phyloP scores from a whole-genome alignment of 2,329 filamentous ascomycete species.

The Fusarium lateritium region DNA sequence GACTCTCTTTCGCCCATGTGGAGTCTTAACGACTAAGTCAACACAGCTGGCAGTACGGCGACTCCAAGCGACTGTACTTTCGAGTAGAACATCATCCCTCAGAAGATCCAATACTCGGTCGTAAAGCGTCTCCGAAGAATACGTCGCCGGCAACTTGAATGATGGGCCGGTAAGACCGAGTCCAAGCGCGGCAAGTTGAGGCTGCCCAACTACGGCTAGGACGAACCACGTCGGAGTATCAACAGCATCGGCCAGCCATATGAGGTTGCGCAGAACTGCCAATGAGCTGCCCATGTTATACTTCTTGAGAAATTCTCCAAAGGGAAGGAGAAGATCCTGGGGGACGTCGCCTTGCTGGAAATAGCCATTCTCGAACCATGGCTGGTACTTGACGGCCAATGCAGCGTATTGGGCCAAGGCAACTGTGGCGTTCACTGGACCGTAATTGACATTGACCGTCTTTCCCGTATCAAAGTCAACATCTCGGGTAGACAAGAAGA shows the following conservation, averaged over 20 bases:
- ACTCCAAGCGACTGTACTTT: conserved; percentile 28
- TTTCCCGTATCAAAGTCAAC: conserved; percentile 31
- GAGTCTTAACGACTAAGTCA: conserved; percentile 29
- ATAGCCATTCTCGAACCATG: conserved; percentile 38
- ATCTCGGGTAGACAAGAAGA: conserved; percentile 8
- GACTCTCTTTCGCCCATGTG: conserved; percentile 18
- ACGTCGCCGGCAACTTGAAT: conserved; percentile 27
- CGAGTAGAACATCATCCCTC: conserved; percentile 22
- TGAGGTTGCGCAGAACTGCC: conserved; percentile 12
- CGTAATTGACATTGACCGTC: conserved; percentile 22
- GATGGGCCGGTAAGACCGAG: conserved; percentile 16
- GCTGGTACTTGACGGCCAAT: conserved; percentile 25
- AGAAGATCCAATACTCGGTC: conserved; percentile 22
- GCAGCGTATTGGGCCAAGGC: conserved; percentile 11
- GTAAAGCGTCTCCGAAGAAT: conserved; percentile 26
- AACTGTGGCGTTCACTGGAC: conserved; percentile 1
- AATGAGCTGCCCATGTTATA: conserved; percentile 11
- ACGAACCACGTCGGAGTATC: conserved; percentile 31
- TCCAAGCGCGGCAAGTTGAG: conserved; percentile 22
- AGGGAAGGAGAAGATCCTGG: conserved; percentile 23
- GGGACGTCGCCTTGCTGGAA: conserved; percentile 24
- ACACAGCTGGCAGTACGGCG: not conserved
- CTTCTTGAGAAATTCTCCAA: conserved; percentile 29
- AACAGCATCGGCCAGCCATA: conserved; percentile 25
- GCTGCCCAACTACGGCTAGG: conserved; percentile 31